Conservation (phyloP, 257 asterid species). For the Jacaranda copaia region DNA sequence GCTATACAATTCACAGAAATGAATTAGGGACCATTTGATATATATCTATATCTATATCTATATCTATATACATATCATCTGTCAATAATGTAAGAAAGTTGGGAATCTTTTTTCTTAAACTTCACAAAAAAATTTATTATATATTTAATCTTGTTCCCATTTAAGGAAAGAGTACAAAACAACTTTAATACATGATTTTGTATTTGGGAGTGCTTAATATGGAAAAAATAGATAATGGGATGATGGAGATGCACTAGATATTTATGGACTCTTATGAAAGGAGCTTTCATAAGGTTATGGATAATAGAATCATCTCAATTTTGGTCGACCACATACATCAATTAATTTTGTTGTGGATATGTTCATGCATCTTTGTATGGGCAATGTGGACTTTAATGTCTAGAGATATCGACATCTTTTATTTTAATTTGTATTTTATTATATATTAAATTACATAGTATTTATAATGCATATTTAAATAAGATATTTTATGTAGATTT, state of each 20-base stretch:
- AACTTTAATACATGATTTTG: constrained; percentile 53
- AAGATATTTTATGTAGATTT: no score
- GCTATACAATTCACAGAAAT: background rate
- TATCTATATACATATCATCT: no score
- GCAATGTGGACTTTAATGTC: no score
- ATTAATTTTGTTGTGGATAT: background rate
- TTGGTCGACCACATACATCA: constrained; percentile 3
- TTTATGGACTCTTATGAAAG: constrained; percentile 39
- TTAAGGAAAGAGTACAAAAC: constrained; percentile 69
- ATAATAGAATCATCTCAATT: constrained; percentile 19
- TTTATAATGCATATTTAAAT: no score
- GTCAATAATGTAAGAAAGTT: constrained; percentile 46
- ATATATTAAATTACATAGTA: no score
- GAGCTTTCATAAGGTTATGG: constrained; percentile 35
- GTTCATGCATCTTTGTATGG: constrained; percentile 21
- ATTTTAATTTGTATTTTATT: no score
- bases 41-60: no score
- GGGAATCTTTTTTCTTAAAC: constrained; percentile 68
- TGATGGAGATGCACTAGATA: constrained; percentile 50
- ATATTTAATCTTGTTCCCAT: constrained; percentile 61
- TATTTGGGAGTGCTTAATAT: constrained; percentile 43
- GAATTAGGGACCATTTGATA: constrained; percentile 60
- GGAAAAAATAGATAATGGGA: constrained; percentile 59
- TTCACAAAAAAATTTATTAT: constrained; percentile 47
- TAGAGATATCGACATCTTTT: no score